phyloP scores from a whole-genome alignment of 768 basidiomycete genomes.

The Tulasnella calospora region DNA sequence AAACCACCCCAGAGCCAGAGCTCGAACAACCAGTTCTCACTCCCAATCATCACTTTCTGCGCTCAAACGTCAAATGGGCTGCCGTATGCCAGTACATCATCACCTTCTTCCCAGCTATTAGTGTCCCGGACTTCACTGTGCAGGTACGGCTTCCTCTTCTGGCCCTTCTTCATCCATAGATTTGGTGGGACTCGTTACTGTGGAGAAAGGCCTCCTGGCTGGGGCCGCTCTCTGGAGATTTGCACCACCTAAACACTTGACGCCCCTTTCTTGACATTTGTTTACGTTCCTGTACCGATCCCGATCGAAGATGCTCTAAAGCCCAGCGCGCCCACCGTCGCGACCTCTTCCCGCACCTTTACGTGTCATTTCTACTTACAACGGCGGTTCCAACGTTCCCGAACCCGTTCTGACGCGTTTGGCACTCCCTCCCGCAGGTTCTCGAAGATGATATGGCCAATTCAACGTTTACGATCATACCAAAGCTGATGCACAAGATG shows the following conservation, averaged over 20 bases:
- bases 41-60: slow-evolving; percentile 7
- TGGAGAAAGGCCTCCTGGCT: not conserved
- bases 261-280: slow-evolving; percentile 20
- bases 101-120: slow-evolving; percentile 22
- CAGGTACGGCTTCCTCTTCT: slow-evolving; percentile 12
- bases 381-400: not conserved
- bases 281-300: slow-evolving; percentile 19
- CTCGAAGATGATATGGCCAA: slow-evolving; percentile 27
- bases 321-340: slow-evolving; percentile 7
- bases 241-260: slow-evolving; percentile 19
- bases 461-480: slow-evolving; percentile 24
- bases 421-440: not conserved
- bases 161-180: not conserved
- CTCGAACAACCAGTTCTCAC: not conserved
- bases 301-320: not conserved
- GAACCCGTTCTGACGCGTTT: slow-evolving; percentile 21
- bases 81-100: slow-evolving; percentile 23
- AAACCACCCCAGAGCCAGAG: slow-evolving; percentile 8
- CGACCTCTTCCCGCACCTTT: slow-evolving; percentile 11
- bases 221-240: not conserved
- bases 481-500: slow-evolving; percentile 24
- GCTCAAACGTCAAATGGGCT: slow-evolving; percentile 20
- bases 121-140: slow-evolving; percentile 20
- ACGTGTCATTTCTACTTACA: slow-evolving; percentile 14
- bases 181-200: not conserved